These are phyloP conservation scores for Panicum hallii DNA, from an alignment of 202 grass and related monocot species.

Conservation along the genomic window DNA sequence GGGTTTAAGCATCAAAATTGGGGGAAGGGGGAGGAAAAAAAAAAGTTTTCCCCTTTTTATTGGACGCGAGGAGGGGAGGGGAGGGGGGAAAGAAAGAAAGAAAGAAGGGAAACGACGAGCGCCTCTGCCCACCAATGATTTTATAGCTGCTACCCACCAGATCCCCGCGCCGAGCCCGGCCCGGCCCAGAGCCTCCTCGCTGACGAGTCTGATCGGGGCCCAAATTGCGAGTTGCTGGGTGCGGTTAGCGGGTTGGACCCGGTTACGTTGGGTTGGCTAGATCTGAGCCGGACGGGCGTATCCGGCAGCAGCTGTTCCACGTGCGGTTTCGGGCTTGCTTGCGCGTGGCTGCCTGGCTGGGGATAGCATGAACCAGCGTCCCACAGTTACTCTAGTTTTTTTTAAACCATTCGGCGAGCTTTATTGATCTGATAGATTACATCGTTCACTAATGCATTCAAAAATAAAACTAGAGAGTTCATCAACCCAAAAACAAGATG, in stretches of 20 bases:
- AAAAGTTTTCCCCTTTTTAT: constrained; percentile 33
- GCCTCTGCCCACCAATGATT: constrained; percentile 30
- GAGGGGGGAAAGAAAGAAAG: neutral
- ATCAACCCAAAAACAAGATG: no score
- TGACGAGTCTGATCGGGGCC: neutral
- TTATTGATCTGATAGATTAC: no score
- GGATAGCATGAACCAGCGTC: no score
- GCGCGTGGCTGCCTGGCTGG: no score
- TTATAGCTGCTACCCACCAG: constrained; percentile 15
- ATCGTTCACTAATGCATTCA: no score
- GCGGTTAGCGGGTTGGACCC: neutral
- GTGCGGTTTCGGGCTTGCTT: no score
- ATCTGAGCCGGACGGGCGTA: no score
- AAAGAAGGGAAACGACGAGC: constrained; percentile 19
- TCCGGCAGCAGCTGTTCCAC: no score
- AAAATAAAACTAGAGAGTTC: no score
- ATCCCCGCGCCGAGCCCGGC: neutral
- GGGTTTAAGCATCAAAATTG: constrained; percentile 51
- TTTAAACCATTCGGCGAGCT: no score
- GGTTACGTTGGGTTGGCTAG: neutral
- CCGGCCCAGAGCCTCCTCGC: neutral
- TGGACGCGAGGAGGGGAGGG: neutral
- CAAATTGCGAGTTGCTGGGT: no score
- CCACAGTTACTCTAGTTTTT: no score
- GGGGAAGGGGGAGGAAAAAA: neutral